A percentile compares a stretch with the other conserved stretches of the same genome.
Conservation (phyloP, 306 rosid genomes). For the Lablab purpureus region DNA sequence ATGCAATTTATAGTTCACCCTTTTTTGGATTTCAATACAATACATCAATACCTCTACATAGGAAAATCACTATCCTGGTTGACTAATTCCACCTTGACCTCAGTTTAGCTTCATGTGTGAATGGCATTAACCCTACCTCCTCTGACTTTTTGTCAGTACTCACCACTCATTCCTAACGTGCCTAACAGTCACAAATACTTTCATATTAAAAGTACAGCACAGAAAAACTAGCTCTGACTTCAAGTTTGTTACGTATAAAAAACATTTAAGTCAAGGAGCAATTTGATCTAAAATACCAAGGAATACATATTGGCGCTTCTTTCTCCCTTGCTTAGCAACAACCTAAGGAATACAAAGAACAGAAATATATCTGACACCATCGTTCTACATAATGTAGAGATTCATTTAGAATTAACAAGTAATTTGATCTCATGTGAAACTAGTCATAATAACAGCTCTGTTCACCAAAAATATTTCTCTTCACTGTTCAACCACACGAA, state of each 20-base stretch:
- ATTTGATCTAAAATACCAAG: constrained; percentile 1
- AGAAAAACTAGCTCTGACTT: constrained; percentile 2
- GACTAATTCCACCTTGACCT: neutral
- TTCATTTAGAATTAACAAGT: constrained; percentile 5
- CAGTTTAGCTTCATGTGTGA: neutral
- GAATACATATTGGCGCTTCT: neutral
- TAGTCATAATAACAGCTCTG: neutral
- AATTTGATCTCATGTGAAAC: neutral
- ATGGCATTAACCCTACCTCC: neutral
- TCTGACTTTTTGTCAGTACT: neutral
- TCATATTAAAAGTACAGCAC: neutral
- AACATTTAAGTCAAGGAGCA: constrained; percentile 2
- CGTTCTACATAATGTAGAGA: neutral
- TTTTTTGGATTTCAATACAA: neutral
- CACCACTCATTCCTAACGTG: neutral
- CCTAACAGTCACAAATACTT: neutral
- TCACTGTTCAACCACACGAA: constrained; percentile 9
- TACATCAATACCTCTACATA: neutral
- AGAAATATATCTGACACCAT: neutral
- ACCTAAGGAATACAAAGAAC: neutral
- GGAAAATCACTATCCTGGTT: neutral
- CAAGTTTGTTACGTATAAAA: neutral
- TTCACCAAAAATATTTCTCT: constrained; percentile 1
- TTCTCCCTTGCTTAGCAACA: neutral
- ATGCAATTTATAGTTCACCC: neutral